These are phyloP conservation scores for Allodekkera sacchari DNA, from an alignment of 805 yeast genomes.

Conservation along the genomic window DNA sequence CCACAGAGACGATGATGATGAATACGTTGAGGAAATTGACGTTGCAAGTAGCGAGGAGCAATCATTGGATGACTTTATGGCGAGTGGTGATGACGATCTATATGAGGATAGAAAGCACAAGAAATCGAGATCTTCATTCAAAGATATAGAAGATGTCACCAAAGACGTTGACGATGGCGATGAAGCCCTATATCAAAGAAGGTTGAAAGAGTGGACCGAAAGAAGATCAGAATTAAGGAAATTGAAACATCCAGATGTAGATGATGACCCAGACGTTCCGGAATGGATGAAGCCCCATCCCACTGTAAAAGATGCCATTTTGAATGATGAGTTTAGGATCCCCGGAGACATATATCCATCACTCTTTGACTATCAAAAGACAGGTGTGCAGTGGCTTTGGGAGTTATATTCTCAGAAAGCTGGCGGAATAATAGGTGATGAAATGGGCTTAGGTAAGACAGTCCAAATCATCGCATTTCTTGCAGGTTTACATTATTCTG, in stretches of 20 bases:
- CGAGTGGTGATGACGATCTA: slow-evolving; percentile 8
- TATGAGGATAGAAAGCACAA: slow-evolving; percentile 2
- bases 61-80: slow-evolving; percentile 5
- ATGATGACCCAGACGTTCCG: slow-evolving; percentile 21
- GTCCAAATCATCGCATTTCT: slow-evolving; percentile 85
- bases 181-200: slow-evolving; percentile 48
- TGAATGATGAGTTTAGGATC: slow-evolving; percentile 60
- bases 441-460: slow-evolving; percentile 97
- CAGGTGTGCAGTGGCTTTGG: slow-evolving; percentile 97
- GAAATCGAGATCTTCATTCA: not conserved
- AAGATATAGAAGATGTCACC: slow-evolving; percentile 23
- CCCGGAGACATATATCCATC: slow-evolving; percentile 91
- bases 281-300: slow-evolving; percentile 83
- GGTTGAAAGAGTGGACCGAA: slow-evolving; percentile 54
- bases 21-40: slow-evolving; percentile 4
- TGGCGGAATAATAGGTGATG: slow-evolving; percentile 96
- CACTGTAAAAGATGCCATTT: slow-evolving; percentile 57
- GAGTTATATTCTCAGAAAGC: slow-evolving; percentile 82
- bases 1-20: slow-evolving; percentile 4
- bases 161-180: slow-evolving; percentile 75
- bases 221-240: slow-evolving; percentile 40
- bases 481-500: slow-evolving; percentile 84
- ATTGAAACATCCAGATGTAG: slow-evolving; percentile 19
- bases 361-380: slow-evolving; percentile 86
- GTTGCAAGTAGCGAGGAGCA: slow-evolving; percentile 10